Base-by-base conservation (phyloP, 225 moss, liverwort and hornwort genomes). In the Marchantia paleacea region DNA sequence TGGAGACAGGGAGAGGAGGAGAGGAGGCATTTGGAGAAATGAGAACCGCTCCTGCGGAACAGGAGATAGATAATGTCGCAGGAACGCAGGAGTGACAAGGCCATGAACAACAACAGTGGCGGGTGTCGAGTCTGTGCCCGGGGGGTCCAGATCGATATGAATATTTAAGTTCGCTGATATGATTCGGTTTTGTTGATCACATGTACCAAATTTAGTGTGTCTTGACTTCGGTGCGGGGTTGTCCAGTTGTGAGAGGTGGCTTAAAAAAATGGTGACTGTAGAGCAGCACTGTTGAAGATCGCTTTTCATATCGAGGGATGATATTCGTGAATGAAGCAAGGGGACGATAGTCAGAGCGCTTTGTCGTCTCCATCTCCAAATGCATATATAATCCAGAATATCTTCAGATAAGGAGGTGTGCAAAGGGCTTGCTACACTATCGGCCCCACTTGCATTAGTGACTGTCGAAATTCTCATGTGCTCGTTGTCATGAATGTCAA, bases 391-490 rank as follows among this genome's bases (percentile, higher is more conserved):
- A 31, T 68, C 26, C 68, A 31, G 28, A 31, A 30, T 68, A 68
- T 31, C n/a, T 68, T 6, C 13, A 30, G 68, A 68, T 29, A 68
- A 68, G 68, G 62, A 62, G n/a, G n/a, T 62, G n/a, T 24, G 62
- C 10, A 24, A n/a, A 15, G 13, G 68, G 30, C 31, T 31, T 6
- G 68, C 68, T 30, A 26, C 31, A 12, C 13, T 5, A 68, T 68
- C 68, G 68, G 68, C 24, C 26, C 68, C 68, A 68, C 68, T 68
- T 68, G 68, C 25, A 15, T 68, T 28, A 30, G 68, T 68, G 6
- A 24, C 62, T 62, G n/a, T 68, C 68, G 30, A 68, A 68, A 68
- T 31, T 68, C 28, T 68, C 68, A 68, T 68, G 68, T 68, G 68
- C 68, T 68, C 68, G 15, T 68, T 68, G 68, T 31, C 30, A 68